phyloP scores from a whole-genome alignment of 768 basidiomycete species.

The Symmetrospora coprosmae region DNA sequence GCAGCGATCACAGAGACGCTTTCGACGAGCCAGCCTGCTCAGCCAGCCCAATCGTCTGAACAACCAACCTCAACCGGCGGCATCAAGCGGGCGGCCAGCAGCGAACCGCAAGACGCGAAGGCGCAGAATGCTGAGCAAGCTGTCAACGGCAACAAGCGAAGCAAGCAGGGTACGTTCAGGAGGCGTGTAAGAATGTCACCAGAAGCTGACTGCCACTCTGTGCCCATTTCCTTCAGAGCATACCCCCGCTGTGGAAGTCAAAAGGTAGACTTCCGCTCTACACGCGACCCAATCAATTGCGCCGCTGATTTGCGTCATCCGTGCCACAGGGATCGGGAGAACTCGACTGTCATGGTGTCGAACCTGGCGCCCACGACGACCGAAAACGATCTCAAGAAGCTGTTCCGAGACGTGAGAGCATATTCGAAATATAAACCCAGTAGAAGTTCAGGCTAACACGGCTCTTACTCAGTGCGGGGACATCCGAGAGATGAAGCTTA shows the following conservation, averaged over 20 bases:
- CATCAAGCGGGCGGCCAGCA: neutral
- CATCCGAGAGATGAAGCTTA: slow-evolving; percentile 71
- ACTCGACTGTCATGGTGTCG: slow-evolving; percentile 75
- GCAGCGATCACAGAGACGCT: neutral
- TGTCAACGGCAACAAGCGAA: neutral
- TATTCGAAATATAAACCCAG: neutral
- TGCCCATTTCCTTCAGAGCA: too few species aligned
- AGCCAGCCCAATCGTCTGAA: neutral
- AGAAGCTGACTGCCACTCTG: too few species aligned
- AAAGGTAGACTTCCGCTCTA: neutral
- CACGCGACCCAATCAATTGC: neutral
- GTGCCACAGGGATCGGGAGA: slow-evolving; percentile 73
- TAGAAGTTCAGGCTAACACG: neutral
- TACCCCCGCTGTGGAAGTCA: too few species aligned
- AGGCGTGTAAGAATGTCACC: too few species aligned
- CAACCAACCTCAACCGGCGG: neutral
- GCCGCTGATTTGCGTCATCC: too few species aligned
- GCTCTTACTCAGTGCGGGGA: slow-evolving; percentile 56
- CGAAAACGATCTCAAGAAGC: slow-evolving; percentile 52
- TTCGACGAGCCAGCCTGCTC: neutral
- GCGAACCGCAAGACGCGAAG: neutral
- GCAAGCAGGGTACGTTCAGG: too few species aligned
- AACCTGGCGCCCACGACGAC: slow-evolving; percentile 48
- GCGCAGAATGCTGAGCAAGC: neutral
- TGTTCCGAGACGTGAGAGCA: slow-evolving; percentile 71